Evolutionary conservation across 2,329 filamentous ascomycete genomes (phyloP).

Genomic region (Exophiala lecanii-corni): DNA sequence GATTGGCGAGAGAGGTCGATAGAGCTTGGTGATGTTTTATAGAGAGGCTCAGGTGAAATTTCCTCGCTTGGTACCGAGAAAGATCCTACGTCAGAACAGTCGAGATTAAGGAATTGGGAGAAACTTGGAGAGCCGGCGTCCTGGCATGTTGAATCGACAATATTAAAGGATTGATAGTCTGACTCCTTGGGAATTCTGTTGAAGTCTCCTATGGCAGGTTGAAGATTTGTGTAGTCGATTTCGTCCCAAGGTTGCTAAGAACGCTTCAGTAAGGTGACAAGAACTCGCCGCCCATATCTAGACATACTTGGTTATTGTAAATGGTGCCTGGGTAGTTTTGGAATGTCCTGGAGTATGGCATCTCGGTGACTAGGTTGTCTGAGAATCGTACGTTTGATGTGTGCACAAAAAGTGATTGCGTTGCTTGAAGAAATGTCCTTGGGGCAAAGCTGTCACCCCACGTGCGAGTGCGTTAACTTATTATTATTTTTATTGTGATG

Average conservation of each 20-base stretch:
- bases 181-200: conserved; percentile 7
- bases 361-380: conserved; percentile 5
- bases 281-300: not conserved
- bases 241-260: conserved; percentile 17
- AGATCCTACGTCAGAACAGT: conserved; percentile 13
- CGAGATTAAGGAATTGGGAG: conserved; percentile 20
- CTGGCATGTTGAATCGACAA: conserved; percentile 7
- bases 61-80: conserved; percentile 10
- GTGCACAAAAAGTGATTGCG: conserved; percentile 9
- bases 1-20: conserved; percentile 7
- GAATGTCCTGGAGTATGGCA: conserved; percentile 17
- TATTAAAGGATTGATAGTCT: conserved; percentile 9
- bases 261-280: conserved; percentile 3
- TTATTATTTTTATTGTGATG: conserved; percentile 5
- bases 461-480: conserved; percentile 6
- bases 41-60: conserved; percentile 7
- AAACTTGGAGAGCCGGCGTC: conserved; percentile 18
- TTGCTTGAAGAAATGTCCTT: not conserved
- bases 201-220: conserved; percentile 10
- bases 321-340: conserved; percentile 12
- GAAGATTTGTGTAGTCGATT: conserved; percentile 15
- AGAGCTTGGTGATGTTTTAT: conserved; percentile 6
- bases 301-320: conserved; percentile 17
- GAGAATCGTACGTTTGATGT: conserved; percentile 15
- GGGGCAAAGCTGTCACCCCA: conserved; percentile 9